A percentile compares a stretch with the other conserved stretches of the same genome.
Conservation (phyloP, 129 eudicot genomes). For the Artemisia argyi region DNA sequence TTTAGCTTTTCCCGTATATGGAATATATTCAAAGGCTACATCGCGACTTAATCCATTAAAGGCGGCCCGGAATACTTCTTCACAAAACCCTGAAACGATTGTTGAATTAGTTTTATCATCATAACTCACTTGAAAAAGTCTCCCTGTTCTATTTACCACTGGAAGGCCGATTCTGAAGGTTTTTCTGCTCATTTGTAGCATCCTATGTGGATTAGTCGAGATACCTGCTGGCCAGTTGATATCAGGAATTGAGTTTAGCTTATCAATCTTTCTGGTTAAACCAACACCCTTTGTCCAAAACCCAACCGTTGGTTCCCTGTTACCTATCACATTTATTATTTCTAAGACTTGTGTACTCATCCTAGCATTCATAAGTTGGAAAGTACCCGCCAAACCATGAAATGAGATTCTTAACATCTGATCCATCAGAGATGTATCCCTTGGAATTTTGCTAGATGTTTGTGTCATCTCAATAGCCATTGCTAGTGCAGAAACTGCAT, state of each 20-base stretch:
- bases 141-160: not conserved
- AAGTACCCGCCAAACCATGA: conserved; percentile 43
- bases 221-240: conserved; percentile 46
- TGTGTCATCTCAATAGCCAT: too few relatives aligned
- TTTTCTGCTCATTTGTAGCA: conserved; percentile 18
- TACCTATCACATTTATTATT: conserved; percentile 39
- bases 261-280: conserved; percentile 18
- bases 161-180: conserved; percentile 45
- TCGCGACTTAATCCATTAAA: conserved; percentile 4
- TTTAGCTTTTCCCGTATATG: not conserved
- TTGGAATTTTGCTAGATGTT: too few relatives aligned
- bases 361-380: conserved; percentile 24
- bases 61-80: conserved; percentile 41
- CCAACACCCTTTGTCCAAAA: conserved; percentile 46
- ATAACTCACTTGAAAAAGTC: conserved; percentile 8
- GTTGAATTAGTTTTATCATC: conserved; percentile 23
- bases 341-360: conserved; percentile 14
- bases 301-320: conserved; percentile 40
- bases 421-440: conserved; percentile 28
- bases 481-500: too few relatives aligned
- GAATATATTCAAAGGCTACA: conserved; percentile 13
- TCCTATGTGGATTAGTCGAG: conserved; percentile 26
- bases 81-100: conserved; percentile 21
- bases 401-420: conserved; percentile 30
- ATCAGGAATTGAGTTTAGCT: not conserved